Evolutionary conservation across 2,329 filamentous ascomycete genomes (phyloP).

Genomic region (Aspergillus intermedius): DNA sequence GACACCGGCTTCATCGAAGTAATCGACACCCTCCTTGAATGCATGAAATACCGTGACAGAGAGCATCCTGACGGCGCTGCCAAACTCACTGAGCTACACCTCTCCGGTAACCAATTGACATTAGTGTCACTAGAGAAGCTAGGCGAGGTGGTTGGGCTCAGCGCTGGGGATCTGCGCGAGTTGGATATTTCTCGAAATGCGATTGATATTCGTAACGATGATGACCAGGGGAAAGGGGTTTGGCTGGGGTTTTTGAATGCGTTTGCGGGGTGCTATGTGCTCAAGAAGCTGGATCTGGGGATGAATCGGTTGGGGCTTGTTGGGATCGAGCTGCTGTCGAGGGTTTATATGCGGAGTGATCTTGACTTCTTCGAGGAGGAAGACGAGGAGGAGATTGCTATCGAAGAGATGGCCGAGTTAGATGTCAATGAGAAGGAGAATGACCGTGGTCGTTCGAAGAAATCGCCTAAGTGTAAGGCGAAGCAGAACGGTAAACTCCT

Average conservation of each 20-base stretch:
- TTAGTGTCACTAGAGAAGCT: slow-evolving; percentile 36
- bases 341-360: slow-evolving; percentile 36
- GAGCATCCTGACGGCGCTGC: slow-evolving; percentile 24
- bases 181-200: slow-evolving; percentile 44
- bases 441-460: slow-evolving; percentile 8
- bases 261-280: slow-evolving; percentile 36
- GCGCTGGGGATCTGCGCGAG: slow-evolving; percentile 39
- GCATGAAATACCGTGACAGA: slow-evolving; percentile 28
- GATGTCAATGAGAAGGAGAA: slow-evolving; percentile 15
- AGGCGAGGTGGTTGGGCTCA: slow-evolving; percentile 35
- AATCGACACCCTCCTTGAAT: slow-evolving; percentile 36
- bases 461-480: slow-evolving; percentile 14
- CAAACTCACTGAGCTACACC: slow-evolving; percentile 42
- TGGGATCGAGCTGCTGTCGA: slow-evolving; percentile 42
- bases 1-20: slow-evolving; percentile 41
- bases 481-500: slow-evolving; percentile 9
- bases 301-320: slow-evolving; percentile 36
- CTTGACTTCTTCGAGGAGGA: slow-evolving; percentile 26
- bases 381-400: slow-evolving; percentile 2
- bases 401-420: slow-evolving; percentile 6
- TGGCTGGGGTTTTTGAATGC: slow-evolving; percentile 42
- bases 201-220: slow-evolving; percentile 32
- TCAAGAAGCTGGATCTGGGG: slow-evolving; percentile 42
- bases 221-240: slow-evolving; percentile 28
- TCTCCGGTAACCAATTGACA: slow-evolving; percentile 42